These are phyloP conservation scores for Picochlorum sp. DNA, from an alignment of 139 green algal genomes.

Conservation along the genomic window DNA sequence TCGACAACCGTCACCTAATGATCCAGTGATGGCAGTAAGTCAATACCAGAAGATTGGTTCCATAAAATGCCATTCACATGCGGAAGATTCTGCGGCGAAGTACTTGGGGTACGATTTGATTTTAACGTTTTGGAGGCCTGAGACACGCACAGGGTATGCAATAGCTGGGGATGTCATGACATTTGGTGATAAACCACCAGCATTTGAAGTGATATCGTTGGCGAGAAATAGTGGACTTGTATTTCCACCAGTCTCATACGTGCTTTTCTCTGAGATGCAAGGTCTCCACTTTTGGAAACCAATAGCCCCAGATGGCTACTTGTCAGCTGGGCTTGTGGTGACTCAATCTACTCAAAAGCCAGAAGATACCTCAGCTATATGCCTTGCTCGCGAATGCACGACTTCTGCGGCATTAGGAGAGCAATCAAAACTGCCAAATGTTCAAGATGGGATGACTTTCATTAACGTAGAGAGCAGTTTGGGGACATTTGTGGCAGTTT, in stretches of 20 bases:
- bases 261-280: not conserved
- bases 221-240: constrained; percentile 70
- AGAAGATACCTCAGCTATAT: too few species aligned
- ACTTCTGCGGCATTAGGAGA: too few species aligned
- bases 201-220: constrained; percentile 53
- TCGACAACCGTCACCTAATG: constrained; percentile 10
- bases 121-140: constrained; percentile 67
- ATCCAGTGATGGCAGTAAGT: constrained; percentile 36
- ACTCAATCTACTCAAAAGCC: too few species aligned
- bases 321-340: constrained; percentile 62
- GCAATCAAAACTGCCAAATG: too few species aligned
- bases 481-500: too few species aligned
- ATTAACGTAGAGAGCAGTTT: too few species aligned
- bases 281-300: constrained; percentile 65
- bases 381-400: too few species aligned
- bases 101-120: constrained; percentile 1
- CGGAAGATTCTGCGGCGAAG: not conserved
- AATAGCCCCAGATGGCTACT: constrained; percentile 60
- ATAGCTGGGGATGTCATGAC: constrained; percentile 62
- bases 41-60: not conserved
- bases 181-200: constrained; percentile 26
- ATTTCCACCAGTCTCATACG: constrained; percentile 45
- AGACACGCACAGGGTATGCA: constrained; percentile 59
- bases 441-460: too few species aligned
- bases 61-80: not conserved